phyloP scores from a whole-genome alignment of 1,284 basidiomycete species.

The Nidula niveotomentosa region DNA sequence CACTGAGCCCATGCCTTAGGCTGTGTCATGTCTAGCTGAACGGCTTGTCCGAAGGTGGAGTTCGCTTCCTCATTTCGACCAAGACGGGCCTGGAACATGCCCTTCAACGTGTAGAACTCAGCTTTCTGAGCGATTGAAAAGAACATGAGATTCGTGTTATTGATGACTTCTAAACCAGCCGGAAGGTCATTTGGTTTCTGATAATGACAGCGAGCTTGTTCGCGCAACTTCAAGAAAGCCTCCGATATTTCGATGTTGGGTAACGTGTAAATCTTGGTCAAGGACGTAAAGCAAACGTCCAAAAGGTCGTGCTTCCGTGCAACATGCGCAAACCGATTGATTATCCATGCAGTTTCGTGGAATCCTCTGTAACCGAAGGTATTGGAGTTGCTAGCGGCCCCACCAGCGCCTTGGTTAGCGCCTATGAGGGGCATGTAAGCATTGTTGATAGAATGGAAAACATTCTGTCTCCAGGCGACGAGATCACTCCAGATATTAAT shows the following conservation, averaged over 20 bases:
- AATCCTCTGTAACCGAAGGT: conserved; percentile 98
- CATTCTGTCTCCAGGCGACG: conserved; percentile 96
- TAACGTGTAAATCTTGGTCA: conserved; percentile 98
- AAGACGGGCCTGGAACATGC: conserved; percentile 95
- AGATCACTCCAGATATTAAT: conserved; percentile 99
- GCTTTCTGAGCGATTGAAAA: conserved; percentile 95
- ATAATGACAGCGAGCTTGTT: conserved; percentile 99
- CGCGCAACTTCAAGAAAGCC: conserved; percentile 97
- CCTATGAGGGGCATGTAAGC: conserved; percentile 92
- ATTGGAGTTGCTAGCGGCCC: conserved; percentile 60
- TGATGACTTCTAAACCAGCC: conserved; percentile 97
- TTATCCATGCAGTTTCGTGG: conserved; percentile 99
- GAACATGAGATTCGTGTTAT: conserved; percentile 99
- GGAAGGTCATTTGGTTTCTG: conserved; percentile 94
- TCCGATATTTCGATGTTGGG: conserved; percentile 99
- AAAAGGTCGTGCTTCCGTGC: conserved; percentile 96
- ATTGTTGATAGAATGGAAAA: conserved; percentile 94
- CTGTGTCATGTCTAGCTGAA: conserved; percentile 94
- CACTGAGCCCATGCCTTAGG: conserved; percentile 99
- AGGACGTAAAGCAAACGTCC: conserved; percentile 93
- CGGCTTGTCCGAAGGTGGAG: conserved; percentile 90
- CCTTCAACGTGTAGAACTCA: conserved; percentile 99
- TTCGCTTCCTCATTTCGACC: conserved; percentile 91
- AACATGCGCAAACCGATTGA: conserved; percentile 99
- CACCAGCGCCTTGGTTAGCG: conserved; percentile 45